Conservation (phyloP, 2,329 filamentous ascomycete genomes). For the Byssochlamys sp. region DNA sequence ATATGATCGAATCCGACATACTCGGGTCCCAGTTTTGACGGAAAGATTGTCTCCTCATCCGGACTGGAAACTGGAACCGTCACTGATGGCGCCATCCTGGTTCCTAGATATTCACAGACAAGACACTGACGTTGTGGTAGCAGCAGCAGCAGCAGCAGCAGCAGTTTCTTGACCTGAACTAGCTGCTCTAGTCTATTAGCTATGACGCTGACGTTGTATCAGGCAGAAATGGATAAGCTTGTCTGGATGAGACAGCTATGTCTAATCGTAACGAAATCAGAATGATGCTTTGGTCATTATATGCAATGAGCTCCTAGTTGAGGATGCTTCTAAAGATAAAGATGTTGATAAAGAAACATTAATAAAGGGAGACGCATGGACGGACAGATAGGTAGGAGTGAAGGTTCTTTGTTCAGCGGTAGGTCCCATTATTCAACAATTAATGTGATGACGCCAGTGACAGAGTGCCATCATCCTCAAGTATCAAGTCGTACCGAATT, state of each 20-base stretch:
- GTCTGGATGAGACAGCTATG: not conserved
- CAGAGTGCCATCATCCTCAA: not conserved
- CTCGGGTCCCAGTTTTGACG: conserved; percentile 13
- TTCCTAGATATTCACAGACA: not conserved
- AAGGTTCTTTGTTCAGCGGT: not conserved
- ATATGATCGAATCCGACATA: conserved; percentile 68
- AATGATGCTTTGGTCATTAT: not conserved
- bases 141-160: no score
- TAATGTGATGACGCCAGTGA: not conserved
- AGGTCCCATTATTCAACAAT: not conserved
- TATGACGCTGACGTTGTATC: conserved; percentile 1
- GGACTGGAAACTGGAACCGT: not conserved
- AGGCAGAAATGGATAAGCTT: not conserved
- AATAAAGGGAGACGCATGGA: not conserved
- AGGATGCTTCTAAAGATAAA: not conserved
- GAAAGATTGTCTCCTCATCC: conserved; percentile 9
- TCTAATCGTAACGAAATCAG: not conserved
- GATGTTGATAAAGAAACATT: not conserved
- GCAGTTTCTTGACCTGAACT: no score
- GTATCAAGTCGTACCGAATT: not conserved
- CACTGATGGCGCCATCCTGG: conserved; percentile 1
- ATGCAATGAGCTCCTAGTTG: not conserved
- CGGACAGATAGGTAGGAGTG: not conserved
- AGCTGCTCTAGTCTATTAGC: no score
- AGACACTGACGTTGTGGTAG: not conserved